phyloP scores from a whole-genome alignment of 2,329 filamentous ascomycete species.

The Aspergillus sp. region DNA sequence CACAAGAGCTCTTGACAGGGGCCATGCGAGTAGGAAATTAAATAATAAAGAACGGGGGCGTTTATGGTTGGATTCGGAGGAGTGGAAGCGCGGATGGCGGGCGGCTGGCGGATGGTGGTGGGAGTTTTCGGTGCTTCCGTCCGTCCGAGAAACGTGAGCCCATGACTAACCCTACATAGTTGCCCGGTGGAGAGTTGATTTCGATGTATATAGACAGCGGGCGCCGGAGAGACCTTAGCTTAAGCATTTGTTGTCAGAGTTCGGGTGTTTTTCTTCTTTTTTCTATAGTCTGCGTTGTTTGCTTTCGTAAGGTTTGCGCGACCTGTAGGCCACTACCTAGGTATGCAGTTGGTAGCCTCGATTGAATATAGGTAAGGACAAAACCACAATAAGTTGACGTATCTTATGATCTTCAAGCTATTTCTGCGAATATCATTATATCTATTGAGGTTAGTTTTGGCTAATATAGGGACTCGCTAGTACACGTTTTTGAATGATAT shows the following conservation, averaged over 20 bases:
- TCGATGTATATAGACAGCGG: too few relatives aligned
- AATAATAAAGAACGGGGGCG: background rate
- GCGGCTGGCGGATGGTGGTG: background rate
- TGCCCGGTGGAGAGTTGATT: too few relatives aligned
- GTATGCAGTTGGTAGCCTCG: background rate
- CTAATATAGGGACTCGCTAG: too few relatives aligned
- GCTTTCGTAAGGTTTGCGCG: background rate
- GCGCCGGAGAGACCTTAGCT: background rate
- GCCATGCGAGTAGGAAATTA: background rate
- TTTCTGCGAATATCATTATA: background rate
- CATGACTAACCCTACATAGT: background rate
- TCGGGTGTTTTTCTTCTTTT: background rate
- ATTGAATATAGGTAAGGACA: background rate
- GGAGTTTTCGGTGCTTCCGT: conserved; percentile 16
- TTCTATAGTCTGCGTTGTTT: background rate
- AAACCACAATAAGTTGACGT: too few relatives aligned
- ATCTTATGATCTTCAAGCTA: background rate
- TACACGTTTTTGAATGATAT: background rate
- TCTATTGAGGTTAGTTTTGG: too few relatives aligned
- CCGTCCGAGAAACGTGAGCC: conserved; percentile 17
- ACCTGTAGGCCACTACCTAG: background rate
- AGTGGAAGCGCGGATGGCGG: conserved; percentile 2
- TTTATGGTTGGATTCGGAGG: conserved; percentile 5
- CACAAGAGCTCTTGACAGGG: conserved; percentile 14
- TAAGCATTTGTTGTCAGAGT: background rate